A percentile compares a stretch with the other conserved stretches of the same genome.
phyloP scores from a whole-genome alignment of 441 rosid genomes.

The Isatis lusitanica region DNA sequence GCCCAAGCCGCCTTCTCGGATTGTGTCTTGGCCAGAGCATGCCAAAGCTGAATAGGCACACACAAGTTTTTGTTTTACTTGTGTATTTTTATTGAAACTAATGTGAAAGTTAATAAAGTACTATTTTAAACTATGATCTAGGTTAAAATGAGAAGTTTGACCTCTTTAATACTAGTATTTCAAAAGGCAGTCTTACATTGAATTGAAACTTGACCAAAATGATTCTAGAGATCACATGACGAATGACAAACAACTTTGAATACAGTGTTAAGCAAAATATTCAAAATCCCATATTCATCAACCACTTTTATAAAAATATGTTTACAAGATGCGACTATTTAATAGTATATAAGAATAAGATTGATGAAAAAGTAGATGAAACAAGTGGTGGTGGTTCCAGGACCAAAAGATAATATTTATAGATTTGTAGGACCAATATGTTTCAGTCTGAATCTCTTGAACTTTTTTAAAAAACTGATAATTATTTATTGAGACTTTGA shows the following conservation, averaged over 20 bases:
- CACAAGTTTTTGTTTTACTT: background rate
- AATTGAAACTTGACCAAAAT: conserved; percentile 15
- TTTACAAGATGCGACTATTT: background rate
- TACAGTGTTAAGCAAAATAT: background rate
- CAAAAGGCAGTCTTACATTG: conserved; percentile 5
- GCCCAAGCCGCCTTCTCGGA: conserved; percentile 90
- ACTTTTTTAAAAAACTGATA: background rate
- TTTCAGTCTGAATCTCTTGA: conserved; percentile 2
- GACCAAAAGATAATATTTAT: background rate
- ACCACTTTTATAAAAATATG: background rate
- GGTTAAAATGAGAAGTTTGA: conserved; percentile 5
- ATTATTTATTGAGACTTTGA: background rate
- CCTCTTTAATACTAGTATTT: background rate
- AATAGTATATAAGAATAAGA: too few relatives aligned
- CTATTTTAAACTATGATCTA: background rate
- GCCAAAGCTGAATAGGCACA: conserved; percentile 58
- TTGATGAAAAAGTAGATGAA: too few relatives aligned
- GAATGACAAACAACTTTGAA: background rate
- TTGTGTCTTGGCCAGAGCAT: conserved; percentile 71
- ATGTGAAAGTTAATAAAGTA: background rate
- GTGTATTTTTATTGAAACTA: background rate
- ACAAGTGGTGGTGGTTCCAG: background rate
- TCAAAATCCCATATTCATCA: background rate
- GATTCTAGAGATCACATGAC: background rate
- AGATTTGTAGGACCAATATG: conserved; percentile 3